These are phyloP conservation scores for Aspergillus brunneoviolaceus DNA, from an alignment of 2,329 filamentous ascomycete genomes.

Conservation along the genomic window DNA sequence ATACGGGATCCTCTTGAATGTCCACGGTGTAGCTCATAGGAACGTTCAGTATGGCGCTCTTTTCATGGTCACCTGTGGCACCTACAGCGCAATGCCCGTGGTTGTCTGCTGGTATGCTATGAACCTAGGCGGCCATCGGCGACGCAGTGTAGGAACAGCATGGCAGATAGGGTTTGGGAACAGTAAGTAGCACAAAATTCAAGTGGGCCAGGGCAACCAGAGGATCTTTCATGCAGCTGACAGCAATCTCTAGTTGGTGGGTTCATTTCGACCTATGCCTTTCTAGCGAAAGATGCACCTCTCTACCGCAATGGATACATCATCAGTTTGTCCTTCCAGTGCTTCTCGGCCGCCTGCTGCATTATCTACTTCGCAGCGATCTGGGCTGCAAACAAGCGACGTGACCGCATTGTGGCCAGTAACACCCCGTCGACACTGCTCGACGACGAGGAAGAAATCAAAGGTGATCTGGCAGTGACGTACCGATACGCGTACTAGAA, in stretches of 20 bases:
- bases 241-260: constrained; percentile 57
- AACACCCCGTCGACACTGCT: constrained; percentile 16
- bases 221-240: constrained; percentile 7
- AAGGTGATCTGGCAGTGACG: constrained; percentile 44
- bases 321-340: constrained; percentile 73
- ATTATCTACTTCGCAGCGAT: constrained; percentile 39
- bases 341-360: constrained; percentile 60
- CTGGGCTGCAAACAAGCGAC: constrained; percentile 42
- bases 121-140: constrained; percentile 72
- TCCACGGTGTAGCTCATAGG: constrained; percentile 61
- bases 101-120: constrained; percentile 81
- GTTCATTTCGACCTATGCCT: constrained; percentile 73
- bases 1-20: constrained; percentile 70
- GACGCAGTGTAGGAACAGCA: constrained; percentile 67
- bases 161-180: constrained; percentile 81
- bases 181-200: constrained; percentile 27
- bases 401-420: constrained; percentile 31
- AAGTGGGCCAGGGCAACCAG: not conserved
- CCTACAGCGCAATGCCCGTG: constrained; percentile 86
- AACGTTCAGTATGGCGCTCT: constrained; percentile 73
- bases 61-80: constrained; percentile 76
- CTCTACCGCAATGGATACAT: constrained; percentile 70
- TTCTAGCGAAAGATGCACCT: constrained; percentile 66
- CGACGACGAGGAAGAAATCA: constrained; percentile 34
- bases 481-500: constrained; percentile 42